Evolutionary conservation across 345 rosid genomes (phyloP).

Genomic region (Viola odorata): DNA sequence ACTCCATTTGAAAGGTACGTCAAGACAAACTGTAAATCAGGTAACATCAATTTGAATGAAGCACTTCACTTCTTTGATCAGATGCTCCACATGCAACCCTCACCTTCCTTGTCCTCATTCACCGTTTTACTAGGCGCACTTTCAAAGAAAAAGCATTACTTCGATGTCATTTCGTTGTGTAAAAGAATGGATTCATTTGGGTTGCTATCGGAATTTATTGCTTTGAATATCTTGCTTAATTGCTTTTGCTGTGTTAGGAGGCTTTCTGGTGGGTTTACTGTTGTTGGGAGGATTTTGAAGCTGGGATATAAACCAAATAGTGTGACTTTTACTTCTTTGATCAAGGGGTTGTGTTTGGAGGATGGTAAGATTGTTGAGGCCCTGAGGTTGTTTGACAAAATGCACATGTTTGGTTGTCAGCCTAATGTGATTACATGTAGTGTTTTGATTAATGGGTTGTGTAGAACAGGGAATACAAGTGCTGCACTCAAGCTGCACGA

Average conservation of each 20-base stretch:
- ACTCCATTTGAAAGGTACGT: slow-evolving; percentile 9
- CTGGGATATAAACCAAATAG: slow-evolving; percentile 18
- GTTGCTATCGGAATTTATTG: slow-evolving; percentile 17
- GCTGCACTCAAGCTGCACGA: slow-evolving; percentile 23
- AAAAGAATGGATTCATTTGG: slow-evolving; percentile 10
- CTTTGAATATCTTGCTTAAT: slow-evolving; percentile 27
- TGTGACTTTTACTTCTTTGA: slow-evolving; percentile 22
- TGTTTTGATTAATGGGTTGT: slow-evolving; percentile 25
- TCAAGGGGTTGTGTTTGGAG: slow-evolving; percentile 30
- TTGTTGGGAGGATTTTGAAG: slow-evolving; percentile 27
- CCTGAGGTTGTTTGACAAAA: slow-evolving; percentile 16
- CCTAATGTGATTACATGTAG: slow-evolving; percentile 16
- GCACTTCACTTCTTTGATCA: slow-evolving; percentile 25
- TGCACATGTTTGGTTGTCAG: slow-evolving; percentile 13
- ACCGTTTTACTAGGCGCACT: slow-evolving; percentile 15
- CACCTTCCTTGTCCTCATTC: slow-evolving; percentile 13
- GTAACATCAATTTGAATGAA: slow-evolving; percentile 20
- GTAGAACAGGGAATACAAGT: slow-evolving; percentile 19
- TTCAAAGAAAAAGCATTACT: slow-evolving; percentile 19
- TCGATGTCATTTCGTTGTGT: slow-evolving; percentile 13
- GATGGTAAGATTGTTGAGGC: slow-evolving; percentile 13
- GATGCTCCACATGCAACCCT: slow-evolving; percentile 17
- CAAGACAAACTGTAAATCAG: slow-evolving; percentile 14
- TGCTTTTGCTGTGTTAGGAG: slow-evolving; percentile 18
- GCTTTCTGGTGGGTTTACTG: slow-evolving; percentile 20